Percentiles rank a stretch among this genome's conserved stretches.
Evolutionary conservation across 495 filamentous ascomycete species (phyloP).

Genomic region (Aspergillus saccharolyticus): DNA sequence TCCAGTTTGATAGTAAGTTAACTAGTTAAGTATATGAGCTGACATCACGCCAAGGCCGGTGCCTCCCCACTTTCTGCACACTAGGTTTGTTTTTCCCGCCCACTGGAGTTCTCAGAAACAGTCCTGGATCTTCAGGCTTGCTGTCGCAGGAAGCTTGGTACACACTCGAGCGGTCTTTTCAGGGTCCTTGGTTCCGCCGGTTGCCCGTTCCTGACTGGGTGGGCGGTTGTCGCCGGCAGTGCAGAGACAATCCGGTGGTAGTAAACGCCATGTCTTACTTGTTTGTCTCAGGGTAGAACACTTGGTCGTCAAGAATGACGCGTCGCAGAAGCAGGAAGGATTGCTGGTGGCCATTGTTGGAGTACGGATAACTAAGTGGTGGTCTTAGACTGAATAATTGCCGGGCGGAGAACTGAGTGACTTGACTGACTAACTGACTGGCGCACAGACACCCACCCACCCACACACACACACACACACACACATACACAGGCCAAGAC

Average conservation of each 20-base stretch:
- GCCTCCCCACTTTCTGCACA: constrained; percentile 19
- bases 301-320: neutral
- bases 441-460: neutral
- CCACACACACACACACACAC: no score
- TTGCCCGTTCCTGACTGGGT: neutral
- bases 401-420: neutral
- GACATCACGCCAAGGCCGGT: constrained; percentile 15
- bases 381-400: neutral
- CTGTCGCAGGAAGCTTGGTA: constrained; percentile 17
- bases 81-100: constrained; percentile 16
- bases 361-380: no score
- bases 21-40: neutral
- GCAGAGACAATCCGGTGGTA: no score
- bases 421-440: neutral
- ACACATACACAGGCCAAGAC: no score
- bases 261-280: constrained; percentile 1
- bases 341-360: no score
- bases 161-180: constrained; percentile 5
- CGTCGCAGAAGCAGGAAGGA: neutral
- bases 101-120: neutral
- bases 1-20: neutral
- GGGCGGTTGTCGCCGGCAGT: no score
- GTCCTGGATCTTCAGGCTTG: constrained; percentile 1
- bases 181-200: constrained; percentile 10
- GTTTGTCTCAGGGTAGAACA: neutral